A percentile compares a stretch with the other conserved stretches of the same genome.
Evolutionary conservation across 2,329 filamentous ascomycete genomes (phyloP).

Genomic region (Penicillium frequentans): DNA sequence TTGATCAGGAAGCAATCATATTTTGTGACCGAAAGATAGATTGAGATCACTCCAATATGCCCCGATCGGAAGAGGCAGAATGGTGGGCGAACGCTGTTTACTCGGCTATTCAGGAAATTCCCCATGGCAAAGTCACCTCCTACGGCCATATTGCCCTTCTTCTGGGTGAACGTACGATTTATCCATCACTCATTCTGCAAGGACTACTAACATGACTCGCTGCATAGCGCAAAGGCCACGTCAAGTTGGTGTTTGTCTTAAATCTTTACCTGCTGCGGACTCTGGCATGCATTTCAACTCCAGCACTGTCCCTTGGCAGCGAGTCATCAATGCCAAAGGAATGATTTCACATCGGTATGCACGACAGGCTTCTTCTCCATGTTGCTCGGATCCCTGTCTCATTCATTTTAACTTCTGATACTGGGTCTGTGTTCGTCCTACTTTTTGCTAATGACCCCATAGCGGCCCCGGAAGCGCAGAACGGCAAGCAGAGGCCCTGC

Average conservation of each 20-base stretch:
- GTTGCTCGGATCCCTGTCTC: background rate
- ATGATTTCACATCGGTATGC: slow-evolving; percentile 77
- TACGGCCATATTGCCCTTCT: slow-evolving; percentile 73
- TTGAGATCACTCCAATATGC: slow-evolving; percentile 29
- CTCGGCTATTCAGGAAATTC: slow-evolving; percentile 80
- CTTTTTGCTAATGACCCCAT: slow-evolving; percentile 1
- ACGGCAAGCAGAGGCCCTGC: slow-evolving; percentile 43
- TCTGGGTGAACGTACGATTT: slow-evolving; percentile 58
- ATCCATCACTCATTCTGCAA: background rate
- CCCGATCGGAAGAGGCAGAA: slow-evolving; percentile 49
- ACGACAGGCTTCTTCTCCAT: background rate
- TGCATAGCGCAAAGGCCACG: slow-evolving; percentile 66
- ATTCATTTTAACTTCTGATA: background rate
- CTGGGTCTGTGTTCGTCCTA: background rate
- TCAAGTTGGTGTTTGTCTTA: slow-evolving; percentile 88
- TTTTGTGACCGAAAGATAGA: background rate
- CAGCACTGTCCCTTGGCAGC: slow-evolving; percentile 87
- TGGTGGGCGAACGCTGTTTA: slow-evolving; percentile 67
- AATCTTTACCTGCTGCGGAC: slow-evolving; percentile 67
- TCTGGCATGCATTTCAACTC: slow-evolving; percentile 62
- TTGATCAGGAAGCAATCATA: background rate
- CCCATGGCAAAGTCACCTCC: slow-evolving; percentile 76
- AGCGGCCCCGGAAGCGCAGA: slow-evolving; percentile 45
- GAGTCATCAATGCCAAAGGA: slow-evolving; percentile 86
- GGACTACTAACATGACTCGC: background rate